Base-by-base conservation (phyloP, 1,139 yeast genomes). In the Geotrichum siamense region DNA sequence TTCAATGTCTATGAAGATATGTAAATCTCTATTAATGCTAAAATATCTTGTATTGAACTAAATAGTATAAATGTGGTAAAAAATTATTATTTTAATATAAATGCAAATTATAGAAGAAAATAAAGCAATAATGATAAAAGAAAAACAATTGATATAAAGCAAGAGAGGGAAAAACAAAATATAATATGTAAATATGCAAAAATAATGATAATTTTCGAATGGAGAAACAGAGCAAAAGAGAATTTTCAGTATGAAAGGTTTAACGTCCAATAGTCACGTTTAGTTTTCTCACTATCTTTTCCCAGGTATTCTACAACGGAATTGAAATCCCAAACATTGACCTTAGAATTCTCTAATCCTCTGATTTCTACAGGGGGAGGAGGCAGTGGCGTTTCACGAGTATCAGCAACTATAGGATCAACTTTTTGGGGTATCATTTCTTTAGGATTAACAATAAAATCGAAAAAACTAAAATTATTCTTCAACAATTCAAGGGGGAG, bases 301-400 rank as follows among this genome's bases (percentile, higher is more conserved):
- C 13, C 13, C 6, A 28, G 12, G 16, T n/a, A 28, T 13, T 28
- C 31, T 5, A 28, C 31, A 5, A 28, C 31, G 12, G 6, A 6
- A 12, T 28, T 16, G 13, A n/a, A 28, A 28, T 28, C 31, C 31
- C 31, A 28, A 28, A 28, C 15, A n/a, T 28, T 28, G n/a, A 28
- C 31, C 15, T 28, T 28, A 5, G 31, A n/a, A 5, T 13, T 28
- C 12, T 28, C 31, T 6, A 28, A n/a, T 28, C 31, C 31, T 28
- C 12, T 8, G 6, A 28, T n/a, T n/a, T 28, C 31, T n/a, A 28
- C 13, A 8, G 31, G 31, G 5, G 31, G 31, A n/a, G 31, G 31
- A 28, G 31, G 31, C 5, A n/a, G 31, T n/a, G 31, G 31, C 8
- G 8, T 28, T 23, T 23, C 27, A 8, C 27, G 10, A 28, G 6